phyloP scores from a whole-genome alignment of 169 alveolate species.

The Plasmodium relictum region DNA sequence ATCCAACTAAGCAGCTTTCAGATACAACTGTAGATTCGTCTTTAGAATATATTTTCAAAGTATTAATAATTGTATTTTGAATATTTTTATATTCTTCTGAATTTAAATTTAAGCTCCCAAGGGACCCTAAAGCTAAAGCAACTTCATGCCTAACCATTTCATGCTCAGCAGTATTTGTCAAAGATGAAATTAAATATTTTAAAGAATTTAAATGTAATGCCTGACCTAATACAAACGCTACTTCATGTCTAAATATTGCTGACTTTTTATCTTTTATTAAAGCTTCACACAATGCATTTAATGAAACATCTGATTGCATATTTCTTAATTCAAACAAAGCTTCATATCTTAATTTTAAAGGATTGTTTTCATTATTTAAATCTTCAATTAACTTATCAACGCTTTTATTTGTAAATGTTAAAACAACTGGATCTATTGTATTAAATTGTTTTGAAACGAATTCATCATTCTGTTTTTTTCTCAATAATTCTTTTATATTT shows the following conservation, averaged over 20 bases:
- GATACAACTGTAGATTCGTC: conserved; percentile 80
- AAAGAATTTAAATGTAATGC: conserved; percentile 84
- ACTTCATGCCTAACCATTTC: conserved; percentile 95
- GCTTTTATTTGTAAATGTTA: conserved; percentile 24
- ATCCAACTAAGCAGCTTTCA: conserved; percentile 85
- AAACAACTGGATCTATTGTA: conserved; percentile 76
- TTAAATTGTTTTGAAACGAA: conserved; percentile 60
- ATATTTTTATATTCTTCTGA: conserved; percentile 72
- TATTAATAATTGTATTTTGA: conserved; percentile 54
- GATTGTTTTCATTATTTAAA: conserved; percentile 52
- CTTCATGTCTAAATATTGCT: conserved; percentile 93
- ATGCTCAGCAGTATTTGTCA: conserved; percentile 85
- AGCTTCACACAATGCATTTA: conserved; percentile 86
- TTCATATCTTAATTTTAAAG: conserved; percentile 70
- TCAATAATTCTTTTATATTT: conserved; percentile 28
- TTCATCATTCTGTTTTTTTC: conserved; percentile 33
- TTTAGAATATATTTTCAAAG: conserved; percentile 74
- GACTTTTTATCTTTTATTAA: conserved; percentile 86
- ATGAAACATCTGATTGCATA: conserved; percentile 70
- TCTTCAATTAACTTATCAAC: conserved; percentile 58
- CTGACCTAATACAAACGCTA: conserved; percentile 95
- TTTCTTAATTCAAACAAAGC: conserved; percentile 76
- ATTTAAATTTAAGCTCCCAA: conserved; percentile 84
- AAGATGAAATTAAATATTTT: conserved; percentile 82
- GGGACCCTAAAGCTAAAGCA: conserved; percentile 93